A percentile compares a stretch with the other conserved stretches of the same genome.
These are phyloP conservation scores for Hymenoscyphus albidus DNA, from an alignment of 2,329 filamentous ascomycete genomes.

Conservation along the genomic window DNA sequence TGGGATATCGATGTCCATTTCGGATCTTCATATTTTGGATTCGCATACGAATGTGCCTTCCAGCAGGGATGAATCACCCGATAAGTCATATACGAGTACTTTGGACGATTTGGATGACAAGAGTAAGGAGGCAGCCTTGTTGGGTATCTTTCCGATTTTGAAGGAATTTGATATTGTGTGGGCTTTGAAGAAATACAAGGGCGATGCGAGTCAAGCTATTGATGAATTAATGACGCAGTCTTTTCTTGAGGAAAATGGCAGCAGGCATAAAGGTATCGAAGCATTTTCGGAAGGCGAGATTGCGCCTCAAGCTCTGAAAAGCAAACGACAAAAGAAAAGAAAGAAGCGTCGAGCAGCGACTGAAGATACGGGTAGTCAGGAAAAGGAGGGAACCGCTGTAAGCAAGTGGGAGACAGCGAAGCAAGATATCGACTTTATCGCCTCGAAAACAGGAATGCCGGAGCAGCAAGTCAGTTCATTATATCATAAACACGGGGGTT, in stretches of 20 bases:
- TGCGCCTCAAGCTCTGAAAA: conserved; percentile 31
- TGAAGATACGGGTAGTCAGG: background rate
- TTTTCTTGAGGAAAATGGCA: conserved; percentile 66
- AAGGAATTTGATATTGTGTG: conserved; percentile 62
- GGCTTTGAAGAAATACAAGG: conserved; percentile 62
- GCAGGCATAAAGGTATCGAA: conserved; percentile 71
- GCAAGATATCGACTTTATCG: conserved; percentile 59
- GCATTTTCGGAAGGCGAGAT: conserved; percentile 63
- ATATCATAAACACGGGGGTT: conserved; percentile 58
- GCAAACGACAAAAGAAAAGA: conserved; percentile 40
- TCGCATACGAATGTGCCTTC: conserved; percentile 33
- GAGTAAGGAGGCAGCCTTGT: conserved; percentile 60
- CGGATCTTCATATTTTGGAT: conserved; percentile 28
- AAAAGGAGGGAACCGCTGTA: conserved; percentile 2
- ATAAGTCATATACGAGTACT: conserved; percentile 22
- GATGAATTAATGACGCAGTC: conserved; percentile 78
- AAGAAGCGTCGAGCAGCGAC: conserved; percentile 13
- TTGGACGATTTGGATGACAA: conserved; percentile 48
- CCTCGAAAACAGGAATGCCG: conserved; percentile 45
- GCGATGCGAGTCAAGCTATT: conserved; percentile 66
- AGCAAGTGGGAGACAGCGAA: conserved; percentile 58
- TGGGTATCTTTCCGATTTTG: conserved; percentile 67
- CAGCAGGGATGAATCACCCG: conserved; percentile 47
- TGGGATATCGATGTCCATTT: conserved; percentile 24
- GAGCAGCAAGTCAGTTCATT: conserved; percentile 49